Evolutionary conservation across 306 rosid species (phyloP).

Genomic region (Alnus rubra): DNA sequence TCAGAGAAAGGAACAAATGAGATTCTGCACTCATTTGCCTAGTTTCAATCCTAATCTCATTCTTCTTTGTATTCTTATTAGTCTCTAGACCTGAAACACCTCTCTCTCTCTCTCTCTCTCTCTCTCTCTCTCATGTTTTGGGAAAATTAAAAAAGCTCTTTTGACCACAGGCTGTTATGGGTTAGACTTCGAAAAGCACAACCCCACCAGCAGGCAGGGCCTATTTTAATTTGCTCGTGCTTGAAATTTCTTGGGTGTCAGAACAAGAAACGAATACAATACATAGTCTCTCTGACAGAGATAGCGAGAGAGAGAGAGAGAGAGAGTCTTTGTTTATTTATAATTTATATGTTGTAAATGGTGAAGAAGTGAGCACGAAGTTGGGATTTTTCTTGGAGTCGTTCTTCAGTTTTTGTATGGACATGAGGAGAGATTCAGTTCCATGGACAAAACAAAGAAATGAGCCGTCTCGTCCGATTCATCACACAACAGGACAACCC

Average conservation of each 20-base stretch:
- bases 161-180: slow-evolving; percentile 28
- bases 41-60: background rate
- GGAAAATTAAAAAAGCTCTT: slow-evolving; percentile 4
- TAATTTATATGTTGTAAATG: slow-evolving; percentile 54
- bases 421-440: slow-evolving; percentile 64
- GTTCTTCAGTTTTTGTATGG: slow-evolving; percentile 60
- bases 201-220: slow-evolving; percentile 45
- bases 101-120: background rate
- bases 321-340: slow-evolving; percentile 34
- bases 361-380: slow-evolving; percentile 45
- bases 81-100: background rate
- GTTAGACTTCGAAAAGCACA: slow-evolving; percentile 35
- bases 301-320: slow-evolving; percentile 28
- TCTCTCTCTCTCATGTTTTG: background rate
- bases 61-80: background rate
- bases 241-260: slow-evolving; percentile 46
- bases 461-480: slow-evolving; percentile 37
- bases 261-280: slow-evolving; percentile 41
- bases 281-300: slow-evolving; percentile 11
- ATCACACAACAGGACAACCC: slow-evolving; percentile 66
- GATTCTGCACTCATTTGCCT: slow-evolving; percentile 2
- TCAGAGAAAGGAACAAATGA: slow-evolving; percentile 5
- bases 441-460: slow-evolving; percentile 54
- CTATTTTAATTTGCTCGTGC: slow-evolving; percentile 46
- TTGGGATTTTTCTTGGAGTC: slow-evolving; percentile 33